These are phyloP conservation scores for Magnusiomyces sp. DNA, from an alignment of 1,139 yeast species.

Conservation along the genomic window DNA sequence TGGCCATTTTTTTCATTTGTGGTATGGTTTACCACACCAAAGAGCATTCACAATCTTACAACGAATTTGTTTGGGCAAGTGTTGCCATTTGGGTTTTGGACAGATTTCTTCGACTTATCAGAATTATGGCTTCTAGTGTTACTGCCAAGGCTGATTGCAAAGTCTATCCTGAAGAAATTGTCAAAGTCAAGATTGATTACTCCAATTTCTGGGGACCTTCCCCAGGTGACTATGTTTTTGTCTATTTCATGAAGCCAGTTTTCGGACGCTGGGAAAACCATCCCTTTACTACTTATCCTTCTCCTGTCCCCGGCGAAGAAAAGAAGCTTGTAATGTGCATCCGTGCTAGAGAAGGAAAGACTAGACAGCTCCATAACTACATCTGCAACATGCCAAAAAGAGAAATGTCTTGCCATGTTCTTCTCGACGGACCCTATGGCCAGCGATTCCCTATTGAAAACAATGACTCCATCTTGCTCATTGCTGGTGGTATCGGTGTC, in stretches of 20 bases:
- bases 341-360: slow-evolving; percentile 30
- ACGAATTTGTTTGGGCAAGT: slow-evolving; percentile 35
- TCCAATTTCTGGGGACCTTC: slow-evolving; percentile 34
- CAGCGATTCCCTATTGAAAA: slow-evolving; percentile 39
- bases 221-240: slow-evolving; percentile 53
- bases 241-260: slow-evolving; percentile 50
- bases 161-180: slow-evolving; percentile 19
- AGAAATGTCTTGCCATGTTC: slow-evolving; percentile 20
- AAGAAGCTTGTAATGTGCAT: slow-evolving; percentile 27
- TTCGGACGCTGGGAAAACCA: slow-evolving; percentile 48
- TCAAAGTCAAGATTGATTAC: slow-evolving; percentile 24
- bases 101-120: slow-evolving; percentile 29
- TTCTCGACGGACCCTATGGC: slow-evolving; percentile 56
- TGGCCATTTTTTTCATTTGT: slow-evolving; percentile 34
- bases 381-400: slow-evolving; percentile 17
- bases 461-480: slow-evolving; percentile 42
- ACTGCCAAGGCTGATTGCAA: slow-evolving; percentile 29
- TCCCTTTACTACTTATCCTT: slow-evolving; percentile 49
- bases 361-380: slow-evolving; percentile 21
- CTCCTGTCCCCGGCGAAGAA: slow-evolving; percentile 20
- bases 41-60: slow-evolving; percentile 31
- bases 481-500: slow-evolving; percentile 64
- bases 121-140: slow-evolving; percentile 36
- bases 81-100: slow-evolving; percentile 36
- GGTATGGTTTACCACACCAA: slow-evolving; percentile 40